Conservation (phyloP, 768 basidiomycete genomes). For the Zangia roseola region DNA sequence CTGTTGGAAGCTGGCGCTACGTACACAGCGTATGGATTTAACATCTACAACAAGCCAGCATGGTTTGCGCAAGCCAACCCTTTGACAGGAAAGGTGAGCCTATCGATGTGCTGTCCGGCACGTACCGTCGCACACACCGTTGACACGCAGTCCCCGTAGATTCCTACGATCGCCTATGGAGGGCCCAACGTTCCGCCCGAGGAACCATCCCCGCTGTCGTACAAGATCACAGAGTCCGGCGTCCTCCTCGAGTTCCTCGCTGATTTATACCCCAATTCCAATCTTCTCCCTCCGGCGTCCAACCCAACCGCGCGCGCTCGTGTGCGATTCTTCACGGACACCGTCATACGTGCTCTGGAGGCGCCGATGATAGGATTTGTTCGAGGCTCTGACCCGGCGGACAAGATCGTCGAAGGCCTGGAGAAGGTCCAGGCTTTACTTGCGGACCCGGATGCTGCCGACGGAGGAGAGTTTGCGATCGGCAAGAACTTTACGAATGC, state of each 20-base stretch:
- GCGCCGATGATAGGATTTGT: constrained; percentile 35
- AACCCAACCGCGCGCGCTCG: constrained; percentile 55
- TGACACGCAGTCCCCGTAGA: constrained; percentile 30
- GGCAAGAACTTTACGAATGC: constrained; percentile 54
- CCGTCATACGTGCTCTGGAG: constrained; percentile 44
- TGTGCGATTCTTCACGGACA: constrained; percentile 62
- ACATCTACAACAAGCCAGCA: constrained; percentile 60
- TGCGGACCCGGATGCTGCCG: constrained; percentile 38
- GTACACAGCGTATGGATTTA: constrained; percentile 52
- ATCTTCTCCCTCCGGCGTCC: constrained; percentile 44
- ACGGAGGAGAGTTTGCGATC: constrained; percentile 36
- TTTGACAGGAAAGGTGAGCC: constrained; percentile 50
- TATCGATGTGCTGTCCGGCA: too few species aligned
- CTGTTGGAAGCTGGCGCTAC: constrained; percentile 51
- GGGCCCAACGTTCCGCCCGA: constrained; percentile 53
- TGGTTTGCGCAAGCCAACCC: constrained; percentile 69
- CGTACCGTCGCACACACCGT: too few species aligned
- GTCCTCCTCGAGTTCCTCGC: constrained; percentile 66
- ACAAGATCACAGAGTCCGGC: constrained; percentile 62
- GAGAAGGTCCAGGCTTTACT: constrained; percentile 9
- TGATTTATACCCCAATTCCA: constrained; percentile 48
- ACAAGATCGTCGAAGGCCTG: neutral
- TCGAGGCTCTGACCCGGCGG: constrained; percentile 7
- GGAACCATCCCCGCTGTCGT: constrained; percentile 54
- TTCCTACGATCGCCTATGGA: constrained; percentile 59